Evolutionary conservation across 768 basidiomycete genomes (phyloP), one percentile per base, ranked within the genome.

Genomic region (Phlebiopsis flavidoalba): DNA sequence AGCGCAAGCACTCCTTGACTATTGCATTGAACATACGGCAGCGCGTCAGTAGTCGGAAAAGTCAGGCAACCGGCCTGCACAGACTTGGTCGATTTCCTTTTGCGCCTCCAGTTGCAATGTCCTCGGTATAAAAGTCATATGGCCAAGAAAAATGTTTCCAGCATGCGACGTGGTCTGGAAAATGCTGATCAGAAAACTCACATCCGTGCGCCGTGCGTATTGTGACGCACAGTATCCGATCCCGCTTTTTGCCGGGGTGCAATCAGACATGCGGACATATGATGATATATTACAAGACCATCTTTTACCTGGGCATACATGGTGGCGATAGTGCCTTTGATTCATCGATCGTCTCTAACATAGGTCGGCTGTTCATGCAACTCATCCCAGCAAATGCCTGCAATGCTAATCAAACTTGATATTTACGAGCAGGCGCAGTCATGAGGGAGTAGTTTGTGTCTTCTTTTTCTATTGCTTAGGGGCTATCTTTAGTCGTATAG

Each of bases 161-260:
- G 37, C 0, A 71, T 63, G 3, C n/a, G 72, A 69, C 0, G 65
- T 26, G 37, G 37, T 55, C 54, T 55, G 70, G 66, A 63, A 74
- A 76, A 75, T 0, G 73, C 76, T n/a, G n/a, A n/a, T 10, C 75
- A 68, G 55, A 77, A 67, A 63, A 76, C n/a, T n/a, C n/a, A 75
- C 8, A 73, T 68, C 1, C 62, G 63, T 24, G 75, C n/a, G 37
- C 0, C 70, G n/a, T 63, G 4, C 72, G 70, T 0, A 67, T 62
- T 2, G 71, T 72, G 71, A 74, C 48, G 40, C 8, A 43, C 11
- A 43, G 63, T 60, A 21, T 49, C 63, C 47, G 60, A 45, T 35
- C 50, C 43, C 19, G 54, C 63, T 63, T 17, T 19, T 5, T 35
- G 53, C 33, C 3, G 35, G 33, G 43, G 8, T 19, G 26, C 31